Evolutionary conservation across 1,284 basidiomycete species (phyloP), one percentile per base, ranked within the genome.

Genomic region (Microbotryum intermedium): DNA sequence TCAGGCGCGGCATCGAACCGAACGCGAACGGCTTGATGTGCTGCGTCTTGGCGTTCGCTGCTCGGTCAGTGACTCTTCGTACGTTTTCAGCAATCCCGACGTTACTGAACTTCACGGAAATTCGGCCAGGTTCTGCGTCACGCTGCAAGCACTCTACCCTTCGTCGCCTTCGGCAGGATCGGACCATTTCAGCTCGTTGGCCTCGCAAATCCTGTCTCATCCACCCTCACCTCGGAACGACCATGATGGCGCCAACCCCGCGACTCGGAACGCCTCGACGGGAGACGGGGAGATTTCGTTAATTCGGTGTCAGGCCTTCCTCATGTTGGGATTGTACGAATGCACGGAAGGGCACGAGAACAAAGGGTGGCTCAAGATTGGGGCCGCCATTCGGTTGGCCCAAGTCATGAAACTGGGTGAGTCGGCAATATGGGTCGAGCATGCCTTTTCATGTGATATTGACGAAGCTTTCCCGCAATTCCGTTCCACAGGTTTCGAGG

Each of bases 261-360:
- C 20, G 26, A n/a, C 50, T 50, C 25, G 28, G 13, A 39, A 39
- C 18, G 34, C 34, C 18, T 39, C 50, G 20, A 11, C 56, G 6
- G 43, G 58, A 48, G 66, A 68, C 49, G 47, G 48, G 20, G 55
- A 62, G 49, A 59, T 69, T 13, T 62, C 67, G 8, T 57, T 69
- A 42, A 56, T 55, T 23, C 63, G 66, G 8, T 66, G 66, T 55
- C 68, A 69, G 48, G 63, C 64, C 28, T 64, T 57, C 59, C 54
- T 66, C 20, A 50, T 69, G 51, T 55, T 69, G 25, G 67, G 67
- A 9, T 59, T 69, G 46, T 64, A 64, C 62, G 64, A 69, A 47
- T 50, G 67, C 43, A 69, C 68, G 3, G 66, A 62, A 21, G 58
- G 64, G 5, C 47, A 55, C 2, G 68, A 69, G 50, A 65, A 67